Evolutionary conservation across 1,284 basidiomycete genomes (phyloP).

Genomic region (Apiotrichum laibachii): DNA sequence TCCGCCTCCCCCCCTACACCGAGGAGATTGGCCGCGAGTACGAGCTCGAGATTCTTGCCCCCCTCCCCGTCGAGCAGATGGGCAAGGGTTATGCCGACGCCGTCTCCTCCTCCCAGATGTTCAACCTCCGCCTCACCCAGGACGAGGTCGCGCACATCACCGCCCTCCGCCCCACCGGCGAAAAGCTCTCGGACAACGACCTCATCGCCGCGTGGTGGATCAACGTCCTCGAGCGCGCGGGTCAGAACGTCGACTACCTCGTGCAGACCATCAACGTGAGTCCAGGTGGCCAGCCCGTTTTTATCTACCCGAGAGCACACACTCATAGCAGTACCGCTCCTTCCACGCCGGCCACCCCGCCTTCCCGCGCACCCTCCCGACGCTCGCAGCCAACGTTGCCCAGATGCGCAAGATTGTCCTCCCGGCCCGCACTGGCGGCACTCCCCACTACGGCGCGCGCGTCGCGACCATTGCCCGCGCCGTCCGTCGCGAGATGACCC

Average conservation of each 20-base stretch:
- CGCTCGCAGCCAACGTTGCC: slow-evolving; percentile 31
- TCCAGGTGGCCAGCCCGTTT: background rate
- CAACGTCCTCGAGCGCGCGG: slow-evolving; percentile 23
- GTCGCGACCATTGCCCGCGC: slow-evolving; percentile 15
- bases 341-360: slow-evolving; percentile 24
- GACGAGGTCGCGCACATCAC: slow-evolving; percentile 20
- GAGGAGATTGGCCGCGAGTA: slow-evolving; percentile 13
- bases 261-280: slow-evolving; percentile 32
- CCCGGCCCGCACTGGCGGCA: background rate
- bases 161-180: slow-evolving; percentile 8
- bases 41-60: slow-evolving; percentile 15
- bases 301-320: too few relatives aligned
- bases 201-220: slow-evolving; percentile 30
- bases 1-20: slow-evolving; percentile 15
- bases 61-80: slow-evolving; percentile 6
- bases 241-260: slow-evolving; percentile 18
- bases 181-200: slow-evolving; percentile 24
- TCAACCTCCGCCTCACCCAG: slow-evolving; percentile 15
- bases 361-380: slow-evolving; percentile 27
- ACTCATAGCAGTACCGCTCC: slow-evolving; percentile 24
- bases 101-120: slow-evolving; percentile 5
- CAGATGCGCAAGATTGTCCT: slow-evolving; percentile 29
- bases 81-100: slow-evolving; percentile 16
- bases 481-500: slow-evolving; percentile 14
- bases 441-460: slow-evolving; percentile 4